A percentile compares a stretch with the other conserved stretches of the same genome.
Evolutionary conservation across 2,329 filamentous ascomycete genomes (phyloP).

Genomic region (Thermomyces lanuginosus): DNA sequence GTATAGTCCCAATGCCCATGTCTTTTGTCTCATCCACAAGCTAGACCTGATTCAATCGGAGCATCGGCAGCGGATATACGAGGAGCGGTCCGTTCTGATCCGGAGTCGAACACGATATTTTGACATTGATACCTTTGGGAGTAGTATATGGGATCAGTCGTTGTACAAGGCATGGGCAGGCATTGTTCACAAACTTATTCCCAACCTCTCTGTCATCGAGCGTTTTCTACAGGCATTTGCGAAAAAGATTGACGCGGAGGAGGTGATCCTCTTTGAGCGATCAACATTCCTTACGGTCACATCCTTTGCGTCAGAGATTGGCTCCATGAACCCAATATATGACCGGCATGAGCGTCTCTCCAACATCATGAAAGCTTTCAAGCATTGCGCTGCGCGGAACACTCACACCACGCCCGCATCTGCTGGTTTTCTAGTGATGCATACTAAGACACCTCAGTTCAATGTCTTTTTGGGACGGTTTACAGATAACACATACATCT

Average conservation of each 20-base stretch:
- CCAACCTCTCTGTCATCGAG: conserved; percentile 79
- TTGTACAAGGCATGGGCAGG: conserved; percentile 97
- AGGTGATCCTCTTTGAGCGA: conserved; percentile 85
- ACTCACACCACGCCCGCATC: conserved; percentile 28
- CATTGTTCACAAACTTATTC: conserved; percentile 96
- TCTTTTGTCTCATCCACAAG: conserved; percentile 96
- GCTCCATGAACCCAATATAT: conserved; percentile 66
- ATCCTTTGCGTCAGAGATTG: conserved; percentile 62
- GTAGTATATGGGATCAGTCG: conserved; percentile 96
- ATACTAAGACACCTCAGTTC: conserved; percentile 45
- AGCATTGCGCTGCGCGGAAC: conserved; percentile 48
- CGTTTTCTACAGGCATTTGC: conserved; percentile 68
- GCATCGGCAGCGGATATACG: conserved; percentile 65
- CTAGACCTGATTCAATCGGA: conserved; percentile 86
- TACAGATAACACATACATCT: conserved; percentile 93
- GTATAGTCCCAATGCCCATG: conserved; percentile 62
- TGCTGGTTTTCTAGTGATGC: conserved; percentile 30
- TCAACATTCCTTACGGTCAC: conserved; percentile 96
- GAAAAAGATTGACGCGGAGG: conserved; percentile 74
- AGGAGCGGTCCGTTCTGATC: conserved; percentile 64
- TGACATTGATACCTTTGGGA: conserved; percentile 75
- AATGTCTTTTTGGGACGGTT: conserved; percentile 91
- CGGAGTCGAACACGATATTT: conserved; percentile 57
- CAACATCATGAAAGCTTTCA: conserved; percentile 97
- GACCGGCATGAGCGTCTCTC: conserved; percentile 90